Conservation (phyloP, 2,329 filamentous ascomycete genomes). For the Cladosporium oxysporum region DNA sequence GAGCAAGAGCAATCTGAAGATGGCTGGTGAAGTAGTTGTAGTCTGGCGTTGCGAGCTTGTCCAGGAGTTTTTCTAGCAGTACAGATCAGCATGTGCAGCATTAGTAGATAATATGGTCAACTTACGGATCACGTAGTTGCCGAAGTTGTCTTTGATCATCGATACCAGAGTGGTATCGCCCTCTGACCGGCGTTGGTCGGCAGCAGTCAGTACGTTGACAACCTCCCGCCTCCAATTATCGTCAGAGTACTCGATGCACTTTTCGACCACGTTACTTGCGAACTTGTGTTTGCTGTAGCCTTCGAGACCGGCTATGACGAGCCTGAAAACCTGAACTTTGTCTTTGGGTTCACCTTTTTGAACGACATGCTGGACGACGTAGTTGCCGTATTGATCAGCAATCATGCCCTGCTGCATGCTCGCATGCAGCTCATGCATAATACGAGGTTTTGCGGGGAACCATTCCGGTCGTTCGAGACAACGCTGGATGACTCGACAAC, state of each 20-base stretch:
- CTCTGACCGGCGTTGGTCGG: conserved; percentile 53
- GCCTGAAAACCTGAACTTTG: conserved; percentile 68
- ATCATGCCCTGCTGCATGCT: conserved; percentile 70
- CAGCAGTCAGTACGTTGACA: conserved; percentile 59
- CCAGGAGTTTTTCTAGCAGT: conserved; percentile 73
- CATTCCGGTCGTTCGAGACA: conserved; percentile 82
- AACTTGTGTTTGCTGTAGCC: conserved; percentile 90
- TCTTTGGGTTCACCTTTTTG: conserved; percentile 73
- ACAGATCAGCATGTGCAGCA: conserved; percentile 23
- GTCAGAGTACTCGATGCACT: conserved; percentile 75
- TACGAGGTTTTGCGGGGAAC: conserved; percentile 63
- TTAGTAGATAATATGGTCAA: conserved; percentile 29
- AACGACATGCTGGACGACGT: conserved; percentile 92
- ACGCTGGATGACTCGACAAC: conserved; percentile 89
- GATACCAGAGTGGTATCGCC: conserved; percentile 70
- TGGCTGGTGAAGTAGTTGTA: conserved; percentile 44
- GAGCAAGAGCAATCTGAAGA: conserved; percentile 48
- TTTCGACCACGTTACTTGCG: conserved; percentile 96
- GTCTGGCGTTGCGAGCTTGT: conserved; percentile 44
- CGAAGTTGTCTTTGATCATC: conserved; percentile 87
- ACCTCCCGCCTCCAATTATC: conserved; percentile 70
- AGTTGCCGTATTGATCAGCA: conserved; percentile 89
- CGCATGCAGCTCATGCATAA: conserved; percentile 77
- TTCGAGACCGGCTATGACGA: conserved; percentile 72
- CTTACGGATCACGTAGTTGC: conserved; percentile 96